Conservation (phyloP, 371 early-diverging fungal species). For the Lichtheimia ramosa region DNA sequence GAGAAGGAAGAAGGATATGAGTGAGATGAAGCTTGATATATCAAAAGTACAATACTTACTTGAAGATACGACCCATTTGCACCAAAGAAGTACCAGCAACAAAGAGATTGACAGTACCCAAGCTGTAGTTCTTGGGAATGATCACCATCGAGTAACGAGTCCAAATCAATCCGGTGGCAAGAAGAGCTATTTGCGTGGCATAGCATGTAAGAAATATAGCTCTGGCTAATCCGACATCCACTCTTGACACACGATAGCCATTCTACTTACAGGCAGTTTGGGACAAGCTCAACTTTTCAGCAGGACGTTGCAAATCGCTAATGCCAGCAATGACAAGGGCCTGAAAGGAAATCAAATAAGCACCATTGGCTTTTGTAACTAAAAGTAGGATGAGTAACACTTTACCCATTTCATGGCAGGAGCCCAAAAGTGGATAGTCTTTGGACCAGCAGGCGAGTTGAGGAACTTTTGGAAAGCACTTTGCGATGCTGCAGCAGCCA, state of each 20-base stretch:
- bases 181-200: constrained; percentile 60
- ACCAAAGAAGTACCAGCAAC: constrained; percentile 87
- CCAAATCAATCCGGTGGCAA: constrained; percentile 96
- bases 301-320: constrained; percentile 89
- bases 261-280: constrained; percentile 69
- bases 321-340: constrained; percentile 79
- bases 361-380: background rate
- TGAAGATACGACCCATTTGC: constrained; percentile 81
- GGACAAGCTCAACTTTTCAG: constrained; percentile 83
- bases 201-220: too few species aligned
- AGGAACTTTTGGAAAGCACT: constrained; percentile 64
- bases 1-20: background rate
- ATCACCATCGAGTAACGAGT: constrained; percentile 93
- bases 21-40: background rate
- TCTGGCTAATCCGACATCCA: too few species aligned
- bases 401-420: constrained; percentile 53
- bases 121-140: constrained; percentile 86
- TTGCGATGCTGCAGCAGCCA: constrained; percentile 52
- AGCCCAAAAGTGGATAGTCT: constrained; percentile 55
- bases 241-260: background rate
- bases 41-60: constrained; percentile 45
- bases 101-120: constrained; percentile 91
- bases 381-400: background rate
- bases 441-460: constrained; percentile 79
- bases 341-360: constrained; percentile 12